A percentile compares a stretch with the other conserved stretches of the same genome.
phyloP scores from a whole-genome alignment of 2,329 filamentous ascomycete genomes.

The Ceratocystis destructans region DNA sequence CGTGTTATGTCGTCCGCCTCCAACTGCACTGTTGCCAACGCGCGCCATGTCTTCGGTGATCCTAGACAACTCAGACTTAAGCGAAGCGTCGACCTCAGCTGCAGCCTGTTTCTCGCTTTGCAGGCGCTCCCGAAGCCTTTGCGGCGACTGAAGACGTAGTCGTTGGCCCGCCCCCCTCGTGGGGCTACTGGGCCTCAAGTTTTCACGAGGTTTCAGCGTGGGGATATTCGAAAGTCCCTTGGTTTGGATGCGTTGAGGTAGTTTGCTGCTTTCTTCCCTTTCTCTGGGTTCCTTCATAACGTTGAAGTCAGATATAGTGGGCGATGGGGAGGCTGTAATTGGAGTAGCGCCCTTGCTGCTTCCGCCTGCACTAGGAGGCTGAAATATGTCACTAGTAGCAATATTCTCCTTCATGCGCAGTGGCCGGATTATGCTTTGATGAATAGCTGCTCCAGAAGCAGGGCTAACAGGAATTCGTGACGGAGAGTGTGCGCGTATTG shows the following conservation, averaged over 20 bases:
- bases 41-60: slow-evolving; percentile 68
- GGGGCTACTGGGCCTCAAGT: slow-evolving; percentile 22
- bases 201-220: slow-evolving; percentile 32
- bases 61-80: slow-evolving; percentile 63
- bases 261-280: slow-evolving; percentile 3
- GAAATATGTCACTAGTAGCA: slow-evolving; percentile 22
- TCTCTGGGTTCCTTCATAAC: slow-evolving; percentile 10
- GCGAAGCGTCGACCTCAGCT: slow-evolving; percentile 50
- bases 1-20: slow-evolving; percentile 26
- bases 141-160: slow-evolving; percentile 55
- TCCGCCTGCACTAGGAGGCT: slow-evolving; percentile 14
- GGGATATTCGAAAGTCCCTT: slow-evolving; percentile 44
- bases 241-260: slow-evolving; percentile 26
- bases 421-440: slow-evolving; percentile 25
- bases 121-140: slow-evolving; percentile 71
- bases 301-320: slow-evolving; percentile 19
- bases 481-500: slow-evolving; percentile 27
- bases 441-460: slow-evolving; percentile 22
- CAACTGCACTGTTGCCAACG: slow-evolving; percentile 23
- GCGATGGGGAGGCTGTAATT: slow-evolving; percentile 18
- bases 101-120: slow-evolving; percentile 67
- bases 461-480: slow-evolving; percentile 43
- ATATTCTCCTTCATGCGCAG: slow-evolving; percentile 39
- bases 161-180: slow-evolving; percentile 37
- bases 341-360: not conserved